Evolutionary conservation across 305 asterid species (phyloP), one percentile per base, ranked within the genome.

Genomic region (Fraxinus paxiana): DNA sequence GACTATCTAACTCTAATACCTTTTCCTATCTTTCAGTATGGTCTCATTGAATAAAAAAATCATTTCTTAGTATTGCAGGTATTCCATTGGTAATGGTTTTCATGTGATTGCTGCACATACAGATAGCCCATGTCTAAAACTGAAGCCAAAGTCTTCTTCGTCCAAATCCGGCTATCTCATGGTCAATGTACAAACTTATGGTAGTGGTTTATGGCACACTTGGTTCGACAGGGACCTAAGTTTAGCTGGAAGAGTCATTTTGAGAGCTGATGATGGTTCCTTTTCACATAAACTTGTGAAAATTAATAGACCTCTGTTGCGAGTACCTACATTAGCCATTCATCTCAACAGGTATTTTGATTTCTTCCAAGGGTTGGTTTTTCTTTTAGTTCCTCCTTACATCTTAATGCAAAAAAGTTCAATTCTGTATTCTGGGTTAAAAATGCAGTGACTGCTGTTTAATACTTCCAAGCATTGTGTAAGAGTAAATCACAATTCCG

Each of bases 201-300:
- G 99, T 71, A 91, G 97, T 83, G 98, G 98, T 83, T 87, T 96
- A 83, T 94, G 99, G 99, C 96, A 96, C 80, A 96, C 99, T 82
- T 96, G 99, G 99, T 96, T 96, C 82, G 99, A 96, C 84, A 87
- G 99, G 81, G 98, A 94, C 86, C 84, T 92, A 77, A 96, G 96
- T 85, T 92, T 96, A 79, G 99, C 98, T 82, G 99, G 99, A 86
- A 88, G 98, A 89, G 98, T 92, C 81, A 92, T 96, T 76, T 77
- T 94, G 82, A 92, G 94, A 88, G 89, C 89, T 61, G 88, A 87
- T 65, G 94, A 94, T 87, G 98, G 97, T 82, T 93, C 94, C 85
- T 92, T 91, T 85, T 78, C 89, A 73, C 98, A 96, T 77, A 91
- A 88, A 86, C 95, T 96, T 80, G 99, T 94, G 83, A 96, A 96